Conservation (phyloP, 2,329 filamentous ascomycete species). For the Penicillium sp. region DNA sequence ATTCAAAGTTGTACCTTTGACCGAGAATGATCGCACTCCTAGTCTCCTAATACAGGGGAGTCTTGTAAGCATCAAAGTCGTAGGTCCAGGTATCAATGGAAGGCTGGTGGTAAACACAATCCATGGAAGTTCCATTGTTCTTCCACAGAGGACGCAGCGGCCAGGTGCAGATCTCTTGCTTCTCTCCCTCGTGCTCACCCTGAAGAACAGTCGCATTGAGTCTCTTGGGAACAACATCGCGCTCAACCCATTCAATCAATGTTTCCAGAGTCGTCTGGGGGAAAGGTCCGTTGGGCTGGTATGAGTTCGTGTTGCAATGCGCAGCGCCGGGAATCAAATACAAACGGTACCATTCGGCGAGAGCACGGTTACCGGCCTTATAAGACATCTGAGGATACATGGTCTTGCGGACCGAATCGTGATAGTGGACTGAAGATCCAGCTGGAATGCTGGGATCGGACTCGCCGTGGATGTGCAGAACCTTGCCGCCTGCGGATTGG, state of each 20-base stretch:
- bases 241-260: conserved; percentile 55
- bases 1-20: no score
- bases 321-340: conserved; percentile 56
- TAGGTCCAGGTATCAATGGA: not conserved
- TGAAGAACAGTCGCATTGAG: not conserved
- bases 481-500: conserved; percentile 52
- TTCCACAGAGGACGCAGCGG: conserved; percentile 1
- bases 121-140: not conserved
- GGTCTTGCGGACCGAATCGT: conserved; percentile 52
- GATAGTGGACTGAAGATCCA: conserved; percentile 56
- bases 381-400: conserved; percentile 49
- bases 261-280: conserved; percentile 48
- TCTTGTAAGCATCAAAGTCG: not conserved
- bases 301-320: conserved; percentile 49
- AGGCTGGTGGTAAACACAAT: not conserved
- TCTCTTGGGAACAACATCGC: conserved; percentile 14
- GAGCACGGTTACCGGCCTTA: conserved; percentile 41
- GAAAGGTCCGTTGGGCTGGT: conserved; percentile 44
- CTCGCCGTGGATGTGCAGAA: conserved; percentile 60
- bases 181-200: not conserved
- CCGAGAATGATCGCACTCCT: no score
- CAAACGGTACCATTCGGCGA: conserved; percentile 55
- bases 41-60: not conserved
- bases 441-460: conserved; percentile 55
- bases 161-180: not conserved